phyloP scores from a whole-genome alignment of 495 filamentous ascomycete genomes.

The Penicillium steckii region DNA sequence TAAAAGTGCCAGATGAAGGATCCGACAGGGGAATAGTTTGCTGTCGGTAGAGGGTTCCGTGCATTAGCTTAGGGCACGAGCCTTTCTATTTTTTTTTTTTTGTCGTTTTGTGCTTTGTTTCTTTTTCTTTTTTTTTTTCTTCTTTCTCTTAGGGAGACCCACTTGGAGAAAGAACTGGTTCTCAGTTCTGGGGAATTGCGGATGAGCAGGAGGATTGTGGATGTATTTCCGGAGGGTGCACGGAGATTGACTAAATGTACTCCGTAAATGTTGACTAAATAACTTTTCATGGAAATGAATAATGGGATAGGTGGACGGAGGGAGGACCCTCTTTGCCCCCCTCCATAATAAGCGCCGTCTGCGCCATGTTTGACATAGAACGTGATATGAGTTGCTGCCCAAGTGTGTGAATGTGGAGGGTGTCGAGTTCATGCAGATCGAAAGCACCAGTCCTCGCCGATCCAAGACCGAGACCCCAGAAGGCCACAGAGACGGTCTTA shows the following conservation, averaged over 20 bases:
- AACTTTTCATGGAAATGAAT: neutral
- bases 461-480: neutral
- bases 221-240: neutral
- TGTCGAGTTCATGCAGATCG: neutral
- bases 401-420: neutral
- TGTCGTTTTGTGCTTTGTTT: neutral
- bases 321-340: constrained; percentile 2
- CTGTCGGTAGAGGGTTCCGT: constrained; percentile 24
- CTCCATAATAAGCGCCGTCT: constrained; percentile 19
- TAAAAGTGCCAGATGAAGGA: neutral
- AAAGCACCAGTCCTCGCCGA: neutral
- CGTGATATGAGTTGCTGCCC: constrained; percentile 14
- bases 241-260: neutral
- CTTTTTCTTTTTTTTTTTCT: neutral
- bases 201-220: neutral
- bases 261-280: too few relatives aligned
- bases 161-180: neutral
- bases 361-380: constrained; percentile 20
- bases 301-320: too few relatives aligned
- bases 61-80: constrained; percentile 6
- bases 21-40: neutral
- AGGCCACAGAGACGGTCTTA: neutral
- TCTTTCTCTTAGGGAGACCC: neutral
- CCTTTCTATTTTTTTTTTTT: neutral
- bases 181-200: neutral